Evolutionary conservation across 768 basidiomycete species (phyloP), one percentile per base, ranked within the genome.

Genomic region (Gloeophyllum trabeum): DNA sequence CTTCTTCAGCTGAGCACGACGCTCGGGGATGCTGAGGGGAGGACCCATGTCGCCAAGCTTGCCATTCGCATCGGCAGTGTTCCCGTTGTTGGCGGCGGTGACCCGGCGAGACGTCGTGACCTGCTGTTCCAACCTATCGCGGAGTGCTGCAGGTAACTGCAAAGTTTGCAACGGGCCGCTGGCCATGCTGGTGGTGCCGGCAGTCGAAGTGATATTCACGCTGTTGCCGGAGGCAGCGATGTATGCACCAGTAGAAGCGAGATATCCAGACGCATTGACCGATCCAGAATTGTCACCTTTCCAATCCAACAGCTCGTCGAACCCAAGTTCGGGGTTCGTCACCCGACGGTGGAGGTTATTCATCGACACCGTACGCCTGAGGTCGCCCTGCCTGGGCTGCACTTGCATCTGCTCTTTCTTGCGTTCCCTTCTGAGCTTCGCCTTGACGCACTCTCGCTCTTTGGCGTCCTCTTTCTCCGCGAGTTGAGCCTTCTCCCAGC

Each of bases 191-290:
- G 86, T 87, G 4, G 91, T 93, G 1, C 87, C 90, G 28, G 86
- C 83, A 19, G 82, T 85, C 2, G 92, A 96, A 1, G 94, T 92
- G 53, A 98, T 80, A 28, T 76, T 73, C 36, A 97, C 91, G 48
- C 87, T 92, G 62, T 99, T 98, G 4, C 93, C 93, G 5, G 93
- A 97, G 2, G 94, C 94, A 26, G 91, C 90, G 43, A 87, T 71
- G 56, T 91, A 90, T 10, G 69, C 70, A 6, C 57, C 56, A 24
- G 69, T 69, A 4, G 82, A 81, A 4, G 72, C 70, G 4, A 78
- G 64, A 54, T 79, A 85, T 4, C 84, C 81, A 2, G 84, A 86
- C 7, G 81, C 80, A 43, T 78, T 73, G 12, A 68, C 69, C 2
- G 79, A 82, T 41, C 75, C 75, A 21, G 59, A 51, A 25, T 48